Conservation (phyloP, 495 filamentous ascomycete genomes). For the Lasiosphaeria miniovina region DNA sequence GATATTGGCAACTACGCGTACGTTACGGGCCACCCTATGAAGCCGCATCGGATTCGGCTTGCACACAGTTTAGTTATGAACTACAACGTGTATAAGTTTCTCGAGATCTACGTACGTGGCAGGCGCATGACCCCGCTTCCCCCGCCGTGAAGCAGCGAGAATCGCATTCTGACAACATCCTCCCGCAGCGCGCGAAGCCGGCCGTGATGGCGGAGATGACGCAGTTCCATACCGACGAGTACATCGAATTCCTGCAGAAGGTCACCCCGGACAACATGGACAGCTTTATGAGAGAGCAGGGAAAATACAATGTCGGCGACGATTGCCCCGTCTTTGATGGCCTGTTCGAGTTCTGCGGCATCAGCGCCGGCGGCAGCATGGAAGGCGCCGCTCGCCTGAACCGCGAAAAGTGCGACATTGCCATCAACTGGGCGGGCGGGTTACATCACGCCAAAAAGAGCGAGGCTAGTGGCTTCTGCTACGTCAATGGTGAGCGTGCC, state of each 20-base stretch:
- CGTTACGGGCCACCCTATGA: constrained; percentile 98
- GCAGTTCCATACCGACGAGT: constrained; percentile 98
- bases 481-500: constrained; percentile 75
- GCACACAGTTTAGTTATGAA: constrained; percentile 98
- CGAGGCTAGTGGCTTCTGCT: constrained; percentile 94
- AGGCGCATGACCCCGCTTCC: not conserved
- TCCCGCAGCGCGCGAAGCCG: constrained; percentile 82
- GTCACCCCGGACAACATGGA: constrained; percentile 99
- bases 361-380: constrained; percentile 96
- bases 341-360: constrained; percentile 96
- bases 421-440: constrained; percentile 98
- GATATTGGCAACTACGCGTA: constrained; percentile 98
- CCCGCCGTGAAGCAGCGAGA: not conserved
- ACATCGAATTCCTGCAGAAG: constrained; percentile 94
- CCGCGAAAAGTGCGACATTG: constrained; percentile 91
- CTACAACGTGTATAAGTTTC: constrained; percentile 95
- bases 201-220: constrained; percentile 97
- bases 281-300: constrained; percentile 82
- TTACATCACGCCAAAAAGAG: constrained; percentile 96
- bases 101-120: constrained; percentile 91
- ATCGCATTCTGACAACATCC: constrained; percentile 5
- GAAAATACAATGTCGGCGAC: constrained; percentile 96
- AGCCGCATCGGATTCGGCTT: constrained; percentile 95
- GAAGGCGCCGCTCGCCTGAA: constrained; percentile 92
- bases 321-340: constrained; percentile 98